phyloP scores from a whole-genome alignment of 441 rosid genomes.

The Gossypium schwendimanii region DNA sequence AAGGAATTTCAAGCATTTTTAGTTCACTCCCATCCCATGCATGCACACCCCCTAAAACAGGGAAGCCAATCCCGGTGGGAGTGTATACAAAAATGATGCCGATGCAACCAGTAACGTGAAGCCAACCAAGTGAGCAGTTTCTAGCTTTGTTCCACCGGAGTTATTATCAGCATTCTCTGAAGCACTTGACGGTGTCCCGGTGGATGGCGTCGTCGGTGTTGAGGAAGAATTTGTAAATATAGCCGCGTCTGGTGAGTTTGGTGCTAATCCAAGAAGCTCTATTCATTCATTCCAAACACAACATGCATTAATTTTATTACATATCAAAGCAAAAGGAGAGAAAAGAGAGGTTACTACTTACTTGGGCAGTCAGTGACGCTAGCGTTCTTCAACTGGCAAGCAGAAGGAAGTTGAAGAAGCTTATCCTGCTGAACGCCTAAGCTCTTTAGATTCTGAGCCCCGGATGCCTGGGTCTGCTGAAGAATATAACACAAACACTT shows the following conservation, averaged over 20 bases:
- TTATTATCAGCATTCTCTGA: background rate
- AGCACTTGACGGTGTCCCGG: constrained; percentile 21
- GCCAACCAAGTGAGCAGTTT: background rate
- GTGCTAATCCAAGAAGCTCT: constrained; percentile 70
- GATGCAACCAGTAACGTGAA: constrained; percentile 11
- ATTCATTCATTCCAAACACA: constrained; percentile 14
- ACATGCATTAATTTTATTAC: background rate
- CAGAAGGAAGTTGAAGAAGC: constrained; percentile 70
- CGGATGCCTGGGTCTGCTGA: constrained; percentile 45
- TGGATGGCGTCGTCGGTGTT: constrained; percentile 23
- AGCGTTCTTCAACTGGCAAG: constrained; percentile 61
- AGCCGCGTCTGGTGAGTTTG: constrained; percentile 73
- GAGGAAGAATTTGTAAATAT: constrained; percentile 42
- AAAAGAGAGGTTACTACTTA: constrained; percentile 18
- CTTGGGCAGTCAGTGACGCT: constrained; percentile 65
- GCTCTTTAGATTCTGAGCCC: constrained; percentile 39
- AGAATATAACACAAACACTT: constrained; percentile 71
- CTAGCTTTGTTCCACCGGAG: constrained; percentile 8
- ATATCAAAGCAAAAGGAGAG: background rate
- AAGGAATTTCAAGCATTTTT: background rate
- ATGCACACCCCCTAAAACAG: background rate
- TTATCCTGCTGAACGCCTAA: constrained; percentile 56
- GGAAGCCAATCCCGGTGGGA: constrained; percentile 20
- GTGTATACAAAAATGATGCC: constrained; percentile 21
- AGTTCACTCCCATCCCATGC: background rate